Conservation (phyloP, 2,329 filamentous ascomycete species). For the Venturia pyrina region DNA sequence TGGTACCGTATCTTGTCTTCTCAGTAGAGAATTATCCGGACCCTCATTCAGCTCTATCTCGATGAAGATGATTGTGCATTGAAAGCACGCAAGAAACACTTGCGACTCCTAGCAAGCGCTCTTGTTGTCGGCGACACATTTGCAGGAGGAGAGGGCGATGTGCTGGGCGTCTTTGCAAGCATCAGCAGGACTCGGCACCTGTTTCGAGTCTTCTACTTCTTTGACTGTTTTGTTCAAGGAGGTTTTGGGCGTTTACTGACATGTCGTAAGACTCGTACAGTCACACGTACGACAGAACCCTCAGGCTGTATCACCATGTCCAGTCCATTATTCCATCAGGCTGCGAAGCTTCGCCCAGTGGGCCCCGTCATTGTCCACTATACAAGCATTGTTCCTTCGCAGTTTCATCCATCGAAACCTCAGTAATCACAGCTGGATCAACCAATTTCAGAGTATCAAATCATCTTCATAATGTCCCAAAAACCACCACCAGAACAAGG, state of each 20-base stretch:
- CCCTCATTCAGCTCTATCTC: too few relatives aligned
- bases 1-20: too few relatives aligned
- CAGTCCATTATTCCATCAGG: background rate
- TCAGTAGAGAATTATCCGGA: too few relatives aligned
- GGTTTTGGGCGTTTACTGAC: background rate
- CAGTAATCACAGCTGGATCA: too few relatives aligned
- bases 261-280: background rate
- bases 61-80: too few relatives aligned
- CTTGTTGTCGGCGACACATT: background rate
- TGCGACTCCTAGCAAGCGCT: too few relatives aligned
- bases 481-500: background rate
- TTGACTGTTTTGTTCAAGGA: background rate
- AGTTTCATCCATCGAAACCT: background rate
- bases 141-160: background rate
- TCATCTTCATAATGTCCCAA: background rate
- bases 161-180: background rate
- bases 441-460: too few relatives aligned
- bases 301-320: background rate
- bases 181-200: background rate
- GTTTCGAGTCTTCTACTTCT: background rate
- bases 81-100: too few relatives aligned
- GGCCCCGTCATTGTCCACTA: too few relatives aligned
- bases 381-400: background rate
- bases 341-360: too few relatives aligned
- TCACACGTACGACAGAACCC: background rate